Conservation (phyloP, 2,329 filamentous ascomycete species). For the Botrytis porri region DNA sequence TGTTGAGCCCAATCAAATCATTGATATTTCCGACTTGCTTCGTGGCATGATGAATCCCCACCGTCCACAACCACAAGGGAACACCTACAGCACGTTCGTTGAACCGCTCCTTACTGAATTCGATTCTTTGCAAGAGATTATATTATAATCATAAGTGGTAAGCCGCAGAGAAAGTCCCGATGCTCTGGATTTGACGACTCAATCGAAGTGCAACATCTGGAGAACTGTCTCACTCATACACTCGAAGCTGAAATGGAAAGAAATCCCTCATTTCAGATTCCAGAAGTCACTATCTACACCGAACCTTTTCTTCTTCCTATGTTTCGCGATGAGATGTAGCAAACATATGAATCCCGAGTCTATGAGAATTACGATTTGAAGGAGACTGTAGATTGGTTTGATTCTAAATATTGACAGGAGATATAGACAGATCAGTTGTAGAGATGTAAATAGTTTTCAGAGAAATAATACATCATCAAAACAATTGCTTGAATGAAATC, state of each 20-base stretch:
- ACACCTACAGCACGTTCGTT: too few relatives aligned
- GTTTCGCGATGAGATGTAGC: background rate
- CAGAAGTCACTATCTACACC: background rate
- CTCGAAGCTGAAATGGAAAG: background rate
- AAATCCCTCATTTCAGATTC: background rate
- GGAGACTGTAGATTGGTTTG: background rate
- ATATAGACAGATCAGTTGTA: background rate
- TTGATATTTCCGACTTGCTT: background rate
- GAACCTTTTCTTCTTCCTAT: background rate
- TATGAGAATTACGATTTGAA: background rate
- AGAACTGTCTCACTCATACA: background rate
- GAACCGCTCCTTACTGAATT: too few relatives aligned
- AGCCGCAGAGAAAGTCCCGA: too few relatives aligned
- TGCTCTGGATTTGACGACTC: too few relatives aligned
- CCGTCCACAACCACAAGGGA: too few relatives aligned
- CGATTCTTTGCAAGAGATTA: too few relatives aligned
- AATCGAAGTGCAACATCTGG: too few relatives aligned
- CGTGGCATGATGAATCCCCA: background rate
- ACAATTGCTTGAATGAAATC: background rate
- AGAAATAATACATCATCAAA: too few relatives aligned
- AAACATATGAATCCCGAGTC: background rate
- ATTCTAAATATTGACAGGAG: background rate
- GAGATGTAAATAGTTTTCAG: background rate
- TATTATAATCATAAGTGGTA: too few relatives aligned
- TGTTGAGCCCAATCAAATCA: background rate